Evolutionary conservation across 176 grass and related monocot genomes (phyloP).

Genomic region (Avena insularis): DNA sequence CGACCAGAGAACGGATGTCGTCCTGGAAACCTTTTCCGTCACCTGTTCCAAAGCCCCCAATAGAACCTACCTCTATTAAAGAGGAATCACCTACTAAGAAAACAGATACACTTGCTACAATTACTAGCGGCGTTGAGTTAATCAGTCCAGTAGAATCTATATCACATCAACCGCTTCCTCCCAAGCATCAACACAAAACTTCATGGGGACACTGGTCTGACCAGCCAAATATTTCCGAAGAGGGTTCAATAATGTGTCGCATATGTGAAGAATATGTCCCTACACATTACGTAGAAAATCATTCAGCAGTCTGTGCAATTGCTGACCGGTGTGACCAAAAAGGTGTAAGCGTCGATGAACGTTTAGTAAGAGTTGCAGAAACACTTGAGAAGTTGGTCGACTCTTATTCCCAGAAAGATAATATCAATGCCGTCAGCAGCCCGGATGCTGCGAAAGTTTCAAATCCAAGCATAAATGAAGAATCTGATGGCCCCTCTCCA

Average conservation of each 20-base stretch:
- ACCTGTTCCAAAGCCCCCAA: constrained; percentile 49
- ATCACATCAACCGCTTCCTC: constrained; percentile 62
- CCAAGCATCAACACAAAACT: constrained; percentile 76
- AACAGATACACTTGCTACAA: constrained; percentile 43
- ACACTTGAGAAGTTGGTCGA: constrained; percentile 89
- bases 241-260: constrained; percentile 99
- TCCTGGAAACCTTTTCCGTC: constrained; percentile 93
- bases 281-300: constrained; percentile 90
- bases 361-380: constrained; percentile 87
- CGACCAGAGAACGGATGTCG: constrained; percentile 74
- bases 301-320: constrained; percentile 87
- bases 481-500: constrained; percentile 87
- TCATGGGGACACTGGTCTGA: constrained; percentile 96
- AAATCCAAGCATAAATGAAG: constrained; percentile 86
- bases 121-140: constrained; percentile 59
- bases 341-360: constrained; percentile 92
- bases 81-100: constrained; percentile 53
- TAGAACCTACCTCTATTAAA: constrained; percentile 53
- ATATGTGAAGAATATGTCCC: constrained; percentile 99
- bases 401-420: constrained; percentile 81
- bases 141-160: constrained; percentile 64
- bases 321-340: constrained; percentile 97
- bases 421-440: constrained; percentile 54
- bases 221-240: constrained; percentile 93
- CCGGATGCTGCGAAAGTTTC: constrained; percentile 76